phyloP scores from a whole-genome alignment of 2,329 filamentous ascomycete species.

The Lanzia echinophila region DNA sequence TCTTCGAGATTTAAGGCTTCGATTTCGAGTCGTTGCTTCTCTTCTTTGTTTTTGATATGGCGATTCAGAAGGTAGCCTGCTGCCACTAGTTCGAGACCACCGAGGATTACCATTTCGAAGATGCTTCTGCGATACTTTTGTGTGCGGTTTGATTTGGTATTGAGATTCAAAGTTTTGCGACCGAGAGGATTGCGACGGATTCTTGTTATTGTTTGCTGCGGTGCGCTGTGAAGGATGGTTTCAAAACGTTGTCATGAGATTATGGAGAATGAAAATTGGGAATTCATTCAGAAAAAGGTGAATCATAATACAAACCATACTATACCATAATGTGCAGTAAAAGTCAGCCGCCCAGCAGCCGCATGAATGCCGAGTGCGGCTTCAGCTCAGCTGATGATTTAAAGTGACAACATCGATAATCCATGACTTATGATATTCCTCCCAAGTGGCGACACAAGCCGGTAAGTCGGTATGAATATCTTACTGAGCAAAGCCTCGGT shows the following conservation, averaged over 20 bases:
- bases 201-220: too few species aligned
- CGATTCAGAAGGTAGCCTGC: constrained; percentile 27
- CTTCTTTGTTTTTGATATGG: constrained; percentile 26
- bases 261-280: background rate
- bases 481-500: too few species aligned
- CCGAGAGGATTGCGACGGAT: background rate
- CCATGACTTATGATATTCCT: too few species aligned
- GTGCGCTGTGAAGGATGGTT: too few species aligned
- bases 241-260: too few species aligned
- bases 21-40: constrained; percentile 29
- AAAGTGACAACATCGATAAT: background rate
- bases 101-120: constrained; percentile 43
- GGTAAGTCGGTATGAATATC: too few species aligned
- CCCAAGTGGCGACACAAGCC: too few species aligned
- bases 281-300: background rate
- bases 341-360: background rate
- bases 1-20: constrained; percentile 19
- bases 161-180: background rate
- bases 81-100: constrained; percentile 27
- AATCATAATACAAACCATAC: background rate
- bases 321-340: background rate
- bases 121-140: background rate
- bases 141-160: background rate
- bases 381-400: background rate
- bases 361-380: background rate